Base-by-base conservation (phyloP, 1,139 yeast species). In the Magnusiomyces tetraspermus region DNA sequence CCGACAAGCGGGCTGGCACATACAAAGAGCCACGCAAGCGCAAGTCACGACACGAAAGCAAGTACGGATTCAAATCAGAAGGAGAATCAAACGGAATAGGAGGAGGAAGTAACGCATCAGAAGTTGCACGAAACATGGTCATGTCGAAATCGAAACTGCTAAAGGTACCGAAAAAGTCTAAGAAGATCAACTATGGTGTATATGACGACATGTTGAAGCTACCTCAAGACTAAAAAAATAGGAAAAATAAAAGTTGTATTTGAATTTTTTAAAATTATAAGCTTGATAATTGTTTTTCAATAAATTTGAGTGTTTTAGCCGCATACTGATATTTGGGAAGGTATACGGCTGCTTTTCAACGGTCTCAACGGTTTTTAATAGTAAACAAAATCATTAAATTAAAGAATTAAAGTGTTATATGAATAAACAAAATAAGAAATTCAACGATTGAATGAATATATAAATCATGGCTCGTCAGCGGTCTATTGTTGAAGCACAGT, bases 1-100 rank as follows among this genome's bases (percentile, higher is more conserved):
- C 96, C 0, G 98, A 94, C 70, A 81, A 79, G 55, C 67, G 67
- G 28, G 66, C 66, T 5, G 76, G 76, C 13, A 64, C 65, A 22
- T 63, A 63, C 49, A 63, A 63, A 54, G 67, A 66, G 23, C 69
- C 70, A 11, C 68, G 69, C 57, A 69, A 67, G 53, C 37, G 51
- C 31, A 44, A 38, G 15, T 4, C 30, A 10, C 26, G 40, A 22
- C 17, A 26, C 17, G 43, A 21, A 11, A n/a, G 5, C 40, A 36
- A 36, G 19, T n/a, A 13, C 22, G 11, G 11, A 6, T n/a, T 5
- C 24, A 24, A 41, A 19, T 6, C 11, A 8, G 15, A 43, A 30
- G 15, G 23, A 15, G 41, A 33, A 26, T n/a, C n/a, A 6, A 23
- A 15, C 24, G 37, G 45, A 19, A 11, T 28, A 8, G 15, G 49